A percentile compares a stretch with the other conserved stretches of the same genome.
phyloP scores from a whole-genome alignment of 2,329 filamentous ascomycete species.

The Aspergillus oerlinghausenensis region DNA sequence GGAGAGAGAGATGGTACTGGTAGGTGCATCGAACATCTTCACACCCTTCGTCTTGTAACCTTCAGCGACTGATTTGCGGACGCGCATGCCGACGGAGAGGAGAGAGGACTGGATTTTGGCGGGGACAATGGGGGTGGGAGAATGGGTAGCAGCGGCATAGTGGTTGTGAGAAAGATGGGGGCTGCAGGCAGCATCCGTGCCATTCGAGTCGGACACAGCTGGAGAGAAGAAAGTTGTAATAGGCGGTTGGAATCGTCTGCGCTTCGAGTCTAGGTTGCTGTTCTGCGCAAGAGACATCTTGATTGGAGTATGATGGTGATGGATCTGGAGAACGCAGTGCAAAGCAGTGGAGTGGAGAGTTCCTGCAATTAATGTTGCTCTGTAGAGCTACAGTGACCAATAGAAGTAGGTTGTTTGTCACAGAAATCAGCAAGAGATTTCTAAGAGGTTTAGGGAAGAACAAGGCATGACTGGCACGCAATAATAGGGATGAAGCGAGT shows the following conservation, averaged over 20 bases:
- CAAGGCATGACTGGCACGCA: not conserved
- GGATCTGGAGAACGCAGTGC: slow-evolving; percentile 7
- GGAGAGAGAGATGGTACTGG: not conserved
- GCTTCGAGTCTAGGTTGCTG: slow-evolving; percentile 32
- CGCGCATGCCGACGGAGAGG: slow-evolving; percentile 88
- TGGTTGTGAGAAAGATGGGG: slow-evolving; percentile 34
- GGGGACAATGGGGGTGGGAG: slow-evolving; percentile 53
- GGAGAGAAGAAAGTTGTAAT: slow-evolving; percentile 38
- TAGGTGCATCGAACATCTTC: slow-evolving; percentile 21
- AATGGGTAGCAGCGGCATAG: slow-evolving; percentile 37
- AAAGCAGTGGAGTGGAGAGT: not conserved
- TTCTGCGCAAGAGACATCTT: slow-evolving; percentile 11
- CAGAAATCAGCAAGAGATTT: not conserved
- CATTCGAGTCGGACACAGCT: slow-evolving; percentile 12
- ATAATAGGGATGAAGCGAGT: slow-evolving; percentile 1
- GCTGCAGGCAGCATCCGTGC: slow-evolving; percentile 7
- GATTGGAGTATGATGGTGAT: slow-evolving; percentile 12
- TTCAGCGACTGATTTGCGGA: slow-evolving; percentile 88
- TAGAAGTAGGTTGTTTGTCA: not conserved
- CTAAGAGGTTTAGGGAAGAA: not conserved
- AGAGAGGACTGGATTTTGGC: slow-evolving; percentile 71
- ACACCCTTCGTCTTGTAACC: slow-evolving; percentile 72
- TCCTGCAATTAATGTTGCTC: not conserved
- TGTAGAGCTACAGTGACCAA: not conserved
- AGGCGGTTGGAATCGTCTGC: slow-evolving; percentile 43